Evolutionary conservation across 2,329 filamentous ascomycete genomes (phyloP), one percentile per base, ranked within the genome.

Genomic region (Cercospora berteroae): DNA sequence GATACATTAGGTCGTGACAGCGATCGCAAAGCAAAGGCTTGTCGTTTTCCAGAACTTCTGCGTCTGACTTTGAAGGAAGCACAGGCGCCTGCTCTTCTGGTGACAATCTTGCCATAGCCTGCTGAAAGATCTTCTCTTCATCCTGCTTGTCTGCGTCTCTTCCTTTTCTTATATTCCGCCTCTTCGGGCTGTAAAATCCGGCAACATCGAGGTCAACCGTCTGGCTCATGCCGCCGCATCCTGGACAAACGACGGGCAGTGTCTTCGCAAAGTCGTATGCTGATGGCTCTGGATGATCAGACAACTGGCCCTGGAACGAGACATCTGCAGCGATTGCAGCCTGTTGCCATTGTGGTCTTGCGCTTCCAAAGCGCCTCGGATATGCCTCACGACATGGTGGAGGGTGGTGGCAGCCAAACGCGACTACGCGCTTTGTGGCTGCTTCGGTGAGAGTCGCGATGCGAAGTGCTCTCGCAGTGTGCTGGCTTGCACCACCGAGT

Each of bases 1-100:
- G 90, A 78, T 98, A 89, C 23, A 90, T 79, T 27, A 99, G 84
- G 36, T 88, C 85, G 77, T 97, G 93, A 75, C 95, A 99, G 74
- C 95, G 88, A 72, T 95, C 90, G 80, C 95, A 99, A 6, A 96
- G 67, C 68, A 67, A 50, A 12, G 68, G 68, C 39, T 57, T 65
- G 12, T 63, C 63, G 58, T 55, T 36, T n/a, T 57, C 50, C 18
- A 18, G 10, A 29, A 39, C 25, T 6, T 44, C 55, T 18, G 50
- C 25, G 36, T 68, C 58, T 27, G 27, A 9, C 8, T 66, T 39
- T 20, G 59, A n/a, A n/a, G 55, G 31, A 27, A 31, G 52, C 10
- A 29, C 9, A 25, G 23, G 42, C 31, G 48, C 13, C 13, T 52
- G 55, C 12, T 42, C 42, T 31, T 39, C 44, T 13, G 31, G n/a